Conservation (phyloP, 148 eudicot genomes). For the Nepenthes mirabilis region DNA sequence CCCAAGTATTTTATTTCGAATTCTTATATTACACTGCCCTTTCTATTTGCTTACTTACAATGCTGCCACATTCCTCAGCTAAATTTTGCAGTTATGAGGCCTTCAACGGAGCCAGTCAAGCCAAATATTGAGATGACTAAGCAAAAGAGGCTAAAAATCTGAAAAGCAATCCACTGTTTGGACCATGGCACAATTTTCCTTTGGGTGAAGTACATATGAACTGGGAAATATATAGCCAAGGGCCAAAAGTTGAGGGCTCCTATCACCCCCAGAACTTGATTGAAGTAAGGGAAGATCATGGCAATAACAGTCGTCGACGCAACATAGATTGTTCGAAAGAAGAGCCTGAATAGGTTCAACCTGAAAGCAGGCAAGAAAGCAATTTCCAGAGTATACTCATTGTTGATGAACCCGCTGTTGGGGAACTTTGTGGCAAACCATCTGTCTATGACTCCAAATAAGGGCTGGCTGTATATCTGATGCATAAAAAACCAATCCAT, state of each 20-base stretch:
- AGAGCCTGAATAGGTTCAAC: slow-evolving; percentile 34
- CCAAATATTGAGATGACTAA: slow-evolving; percentile 31
- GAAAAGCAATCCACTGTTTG: slow-evolving; percentile 25
- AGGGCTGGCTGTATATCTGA: slow-evolving; percentile 42
- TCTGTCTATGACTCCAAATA: slow-evolving; percentile 34
- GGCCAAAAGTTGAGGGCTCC: slow-evolving; percentile 66
- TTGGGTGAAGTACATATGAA: slow-evolving; percentile 41
- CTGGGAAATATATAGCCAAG: slow-evolving; percentile 41
- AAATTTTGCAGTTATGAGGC: slow-evolving; percentile 28
- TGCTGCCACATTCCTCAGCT: slow-evolving; percentile 7
- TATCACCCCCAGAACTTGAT: slow-evolving; percentile 42
- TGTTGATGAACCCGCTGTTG: slow-evolving; percentile 18
- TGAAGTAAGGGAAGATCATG: slow-evolving; percentile 44
- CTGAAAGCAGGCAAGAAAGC: slow-evolving; percentile 18
- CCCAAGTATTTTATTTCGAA: too few relatives aligned
- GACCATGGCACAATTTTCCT: slow-evolving; percentile 33
- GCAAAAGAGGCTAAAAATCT: slow-evolving; percentile 17
- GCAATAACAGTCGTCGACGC: slow-evolving; percentile 30
- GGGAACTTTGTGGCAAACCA: slow-evolving; percentile 21
- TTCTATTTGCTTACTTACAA: too few relatives aligned
- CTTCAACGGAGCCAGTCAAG: slow-evolving; percentile 38
- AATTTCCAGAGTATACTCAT: slow-evolving; percentile 10
- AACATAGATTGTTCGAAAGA: slow-evolving; percentile 41
- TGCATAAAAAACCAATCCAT: not conserved
- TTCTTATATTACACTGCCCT: too few relatives aligned